Evolutionary conservation across 1,284 basidiomycete species (phyloP).

Genomic region (Cryptococcus sp.): DNA sequence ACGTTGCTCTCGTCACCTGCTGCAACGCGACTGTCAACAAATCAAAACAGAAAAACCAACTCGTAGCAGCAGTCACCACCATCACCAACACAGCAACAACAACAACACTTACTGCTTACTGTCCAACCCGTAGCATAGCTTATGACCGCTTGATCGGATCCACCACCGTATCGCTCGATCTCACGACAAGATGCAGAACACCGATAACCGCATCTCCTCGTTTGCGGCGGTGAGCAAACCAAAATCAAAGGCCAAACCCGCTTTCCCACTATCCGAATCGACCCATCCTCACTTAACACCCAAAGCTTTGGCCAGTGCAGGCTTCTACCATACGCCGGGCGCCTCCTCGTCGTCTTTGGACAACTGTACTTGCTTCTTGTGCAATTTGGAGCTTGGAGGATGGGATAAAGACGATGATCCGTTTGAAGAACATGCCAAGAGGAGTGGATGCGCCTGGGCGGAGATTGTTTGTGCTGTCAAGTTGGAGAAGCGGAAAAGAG

Average conservation of each 20-base stretch:
- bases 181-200: conserved; percentile 37
- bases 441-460: conserved; percentile 74
- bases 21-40: conserved; percentile 11
- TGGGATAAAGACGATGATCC: conserved; percentile 82
- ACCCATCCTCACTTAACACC: conserved; percentile 63
- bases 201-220: conserved; percentile 38
- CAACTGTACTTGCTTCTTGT: conserved; percentile 66
- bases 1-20: neutral
- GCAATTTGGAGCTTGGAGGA: conserved; percentile 70
- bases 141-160: neutral
- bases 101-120: neutral
- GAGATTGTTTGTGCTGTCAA: conserved; percentile 67
- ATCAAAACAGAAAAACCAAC: neutral
- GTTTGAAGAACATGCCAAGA: conserved; percentile 68
- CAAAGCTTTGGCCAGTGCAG: conserved; percentile 70
- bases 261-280: conserved; percentile 40
- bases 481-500: conserved; percentile 35
- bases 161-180: neutral
- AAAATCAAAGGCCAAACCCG: conserved; percentile 36
- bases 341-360: conserved; percentile 24
- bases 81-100: conserved; percentile 15
- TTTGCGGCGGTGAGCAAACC: conserved; percentile 37
- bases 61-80: neutral
- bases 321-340: conserved; percentile 66
- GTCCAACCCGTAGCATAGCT: neutral